Base-by-base conservation (phyloP, 371 early-diverging fungal genomes). In the Rhizomucor pusillus region DNA sequence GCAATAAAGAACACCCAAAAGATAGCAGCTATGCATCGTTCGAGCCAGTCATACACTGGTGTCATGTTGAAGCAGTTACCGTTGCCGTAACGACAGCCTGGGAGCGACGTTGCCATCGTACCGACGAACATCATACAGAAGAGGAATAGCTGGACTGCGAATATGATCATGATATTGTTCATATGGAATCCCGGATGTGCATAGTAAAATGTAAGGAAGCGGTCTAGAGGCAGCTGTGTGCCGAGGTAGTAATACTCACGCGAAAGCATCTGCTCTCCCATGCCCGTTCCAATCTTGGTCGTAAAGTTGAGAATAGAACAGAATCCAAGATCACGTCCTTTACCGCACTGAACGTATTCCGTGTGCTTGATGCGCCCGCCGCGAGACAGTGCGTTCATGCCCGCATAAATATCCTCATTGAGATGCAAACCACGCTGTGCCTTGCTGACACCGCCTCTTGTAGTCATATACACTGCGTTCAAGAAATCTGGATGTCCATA, bases 401-500 rank as follows among this genome's bases (percentile, higher is more conserved):
- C 94, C 13, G 93, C 93, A 62, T 89, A 93, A 54, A 94, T 93
- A 67, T 94, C 95, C 66, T 94, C 95, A 61, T 93, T 94, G 44
- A 94, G 77, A 64, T 92, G 92, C 37, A 94, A 73, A 10, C 92
- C 93, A 58, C 90, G 89, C 58, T 93, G 94, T 14, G 91, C 95
- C 69, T 94, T 94, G 50, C 89, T 87, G 19, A 93, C 86, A 35
- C 87, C 92, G 39, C 92, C 93, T 18, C 93, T 84, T 0, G 91
- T 92, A 18, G 86, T 84, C 94, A 93, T 91, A 60, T 85, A 94
- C 22, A 88, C 80, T 34, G 89, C 84, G 70, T 94, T 93, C 56
- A 92, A 71, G 60, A 93, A 93, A 69, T 94, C 95, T 0, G 94
- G 93, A 66, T 94, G 94, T 0, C 95, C 94, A 65, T 94, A 94